A percentile compares a stretch with the other conserved stretches of the same genome.
These are phyloP conservation scores for Orbilia ellipsospora DNA, from an alignment of 2,329 filamentous ascomycete species.

Conservation along the genomic window DNA sequence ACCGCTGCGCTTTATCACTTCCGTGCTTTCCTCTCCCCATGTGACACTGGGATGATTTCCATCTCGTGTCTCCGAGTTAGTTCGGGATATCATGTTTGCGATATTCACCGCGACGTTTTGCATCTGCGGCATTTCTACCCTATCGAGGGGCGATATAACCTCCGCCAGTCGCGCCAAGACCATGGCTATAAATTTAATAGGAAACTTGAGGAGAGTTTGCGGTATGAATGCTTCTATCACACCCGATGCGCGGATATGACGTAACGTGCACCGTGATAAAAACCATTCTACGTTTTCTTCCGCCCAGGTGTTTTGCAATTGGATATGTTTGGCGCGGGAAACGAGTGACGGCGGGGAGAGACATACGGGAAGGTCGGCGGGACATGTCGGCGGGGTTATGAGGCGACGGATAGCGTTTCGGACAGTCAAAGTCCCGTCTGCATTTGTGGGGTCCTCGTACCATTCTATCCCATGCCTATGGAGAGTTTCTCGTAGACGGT, in stretches of 20 bases:
- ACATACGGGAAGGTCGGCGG: slow-evolving; percentile 73
- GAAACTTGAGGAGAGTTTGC: slow-evolving; percentile 17
- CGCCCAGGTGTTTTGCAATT: slow-evolving; percentile 4
- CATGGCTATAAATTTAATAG: slow-evolving; percentile 20
- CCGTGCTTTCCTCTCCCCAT: too few relatives aligned
- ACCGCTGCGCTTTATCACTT: too few relatives aligned
- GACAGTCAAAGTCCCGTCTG: slow-evolving; percentile 77
- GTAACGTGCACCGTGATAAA: slow-evolving; percentile 33
- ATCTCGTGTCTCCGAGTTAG: too few relatives aligned
- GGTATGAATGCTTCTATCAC: slow-evolving; percentile 49
- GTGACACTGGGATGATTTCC: too few relatives aligned
- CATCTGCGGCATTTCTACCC: slow-evolving; percentile 37
- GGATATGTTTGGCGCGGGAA: slow-evolving; percentile 65
- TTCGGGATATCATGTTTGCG: not conserved
- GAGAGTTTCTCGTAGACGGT: slow-evolving; percentile 79
- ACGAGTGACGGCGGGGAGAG: slow-evolving; percentile 75
- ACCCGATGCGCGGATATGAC: slow-evolving; percentile 37
- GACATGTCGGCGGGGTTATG: slow-evolving; percentile 64
- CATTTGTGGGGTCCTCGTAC: slow-evolving; percentile 88
- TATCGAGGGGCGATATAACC: slow-evolving; percentile 35
- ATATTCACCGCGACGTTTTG: slow-evolving; percentile 29
- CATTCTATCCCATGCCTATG: slow-evolving; percentile 74
- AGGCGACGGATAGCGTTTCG: slow-evolving; percentile 76
- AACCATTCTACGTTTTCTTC: slow-evolving; percentile 41
- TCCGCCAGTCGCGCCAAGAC: slow-evolving; percentile 23